A percentile compares a stretch with the other conserved stretches of the same genome.
These are phyloP conservation scores for Casuarina equisetifolia DNA, from an alignment of 306 rosid species.

Conservation along the genomic window DNA sequence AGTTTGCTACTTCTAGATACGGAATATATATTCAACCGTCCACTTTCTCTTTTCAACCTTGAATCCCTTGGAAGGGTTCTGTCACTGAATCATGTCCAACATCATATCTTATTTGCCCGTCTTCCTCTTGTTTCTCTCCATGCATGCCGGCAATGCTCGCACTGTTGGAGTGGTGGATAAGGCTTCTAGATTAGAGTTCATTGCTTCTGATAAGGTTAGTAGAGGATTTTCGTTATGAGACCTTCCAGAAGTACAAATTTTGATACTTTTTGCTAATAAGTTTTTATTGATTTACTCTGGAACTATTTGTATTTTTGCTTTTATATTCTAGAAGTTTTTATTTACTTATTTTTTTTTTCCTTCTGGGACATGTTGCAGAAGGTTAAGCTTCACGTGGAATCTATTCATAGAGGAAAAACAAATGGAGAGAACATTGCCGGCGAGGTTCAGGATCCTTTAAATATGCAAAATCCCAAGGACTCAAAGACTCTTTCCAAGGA, in stretches of 20 bases:
- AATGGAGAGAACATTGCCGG: slow-evolving; percentile 1
- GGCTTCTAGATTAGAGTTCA: slow-evolving; percentile 3
- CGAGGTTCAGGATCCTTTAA: neutral
- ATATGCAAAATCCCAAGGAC: slow-evolving; percentile 12
- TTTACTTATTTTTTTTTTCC: neutral
- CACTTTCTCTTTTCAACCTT: neutral
- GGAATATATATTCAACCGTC: neutral
- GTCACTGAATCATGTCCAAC: slow-evolving; percentile 24
- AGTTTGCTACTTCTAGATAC: too few species aligned
- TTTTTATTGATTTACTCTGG: neutral
- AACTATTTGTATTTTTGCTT: neutral
- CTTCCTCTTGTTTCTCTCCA: slow-evolving; percentile 35
- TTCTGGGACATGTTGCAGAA: slow-evolving; percentile 18
- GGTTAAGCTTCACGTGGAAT: slow-evolving; percentile 14
- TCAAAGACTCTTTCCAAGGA: neutral
- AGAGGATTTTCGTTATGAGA: neutral
- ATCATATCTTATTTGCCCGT: slow-evolving; percentile 23
- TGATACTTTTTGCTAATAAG: neutral
- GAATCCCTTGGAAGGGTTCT: too few species aligned
- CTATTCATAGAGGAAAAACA: slow-evolving; percentile 7
- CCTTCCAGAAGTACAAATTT: neutral
- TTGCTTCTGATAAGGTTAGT: slow-evolving; percentile 36
- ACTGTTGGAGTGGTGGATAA: slow-evolving; percentile 23
- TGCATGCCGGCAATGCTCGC: slow-evolving; percentile 42
- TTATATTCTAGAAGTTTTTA: neutral